Conservation (phyloP, 441 rosid species). For the Pelargonium citronellum region DNA sequence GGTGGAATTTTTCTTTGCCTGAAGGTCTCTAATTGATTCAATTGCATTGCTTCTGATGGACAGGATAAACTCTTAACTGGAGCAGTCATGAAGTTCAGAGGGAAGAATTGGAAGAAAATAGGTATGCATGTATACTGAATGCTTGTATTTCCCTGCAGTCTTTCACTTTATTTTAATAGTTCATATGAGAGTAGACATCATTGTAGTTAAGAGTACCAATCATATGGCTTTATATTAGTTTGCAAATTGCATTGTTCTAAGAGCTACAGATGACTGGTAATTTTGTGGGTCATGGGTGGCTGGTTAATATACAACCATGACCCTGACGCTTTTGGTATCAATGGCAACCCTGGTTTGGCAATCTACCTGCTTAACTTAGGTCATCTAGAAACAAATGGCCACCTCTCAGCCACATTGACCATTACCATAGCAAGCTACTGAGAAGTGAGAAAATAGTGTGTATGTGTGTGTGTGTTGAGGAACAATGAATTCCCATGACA, state of each 20-base stretch:
- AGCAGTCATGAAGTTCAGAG: conserved; percentile 31
- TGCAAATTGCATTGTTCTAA: background rate
- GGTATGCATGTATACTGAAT: conserved; percentile 20
- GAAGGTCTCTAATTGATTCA: background rate
- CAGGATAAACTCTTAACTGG: conserved; percentile 35
- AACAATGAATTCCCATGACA: background rate
- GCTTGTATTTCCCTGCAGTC: background rate
- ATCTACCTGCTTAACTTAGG: background rate
- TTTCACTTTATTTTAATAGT: background rate
- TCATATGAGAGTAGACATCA: background rate
- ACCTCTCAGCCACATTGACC: conserved; percentile 4
- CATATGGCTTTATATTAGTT: background rate
- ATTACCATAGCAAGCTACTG: background rate
- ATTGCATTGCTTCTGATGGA: conserved; percentile 12
- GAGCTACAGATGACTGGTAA: background rate
- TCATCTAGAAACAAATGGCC: background rate
- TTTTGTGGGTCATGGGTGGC: background rate
- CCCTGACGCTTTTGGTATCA: background rate
- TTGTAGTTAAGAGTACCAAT: conserved; percentile 1
- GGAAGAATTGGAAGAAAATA: conserved; percentile 45
- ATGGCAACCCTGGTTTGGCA: background rate
- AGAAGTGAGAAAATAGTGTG: background rate
- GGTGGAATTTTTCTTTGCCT: background rate
- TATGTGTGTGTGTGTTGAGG: background rate
- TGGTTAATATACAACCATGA: background rate